Conservation (phyloP, 306 rosid species). For the Betula pendula region DNA sequence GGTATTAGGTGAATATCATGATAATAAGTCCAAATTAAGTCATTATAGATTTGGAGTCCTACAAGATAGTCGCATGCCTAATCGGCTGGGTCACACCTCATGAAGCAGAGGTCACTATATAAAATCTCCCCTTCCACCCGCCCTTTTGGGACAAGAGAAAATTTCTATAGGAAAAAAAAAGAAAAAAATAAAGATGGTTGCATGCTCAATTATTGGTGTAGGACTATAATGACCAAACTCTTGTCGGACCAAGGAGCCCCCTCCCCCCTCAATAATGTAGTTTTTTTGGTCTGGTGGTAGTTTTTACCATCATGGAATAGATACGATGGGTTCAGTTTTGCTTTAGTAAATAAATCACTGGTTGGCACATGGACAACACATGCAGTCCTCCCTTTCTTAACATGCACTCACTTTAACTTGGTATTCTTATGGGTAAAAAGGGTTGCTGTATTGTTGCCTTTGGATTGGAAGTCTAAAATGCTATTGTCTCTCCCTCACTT, state of each 20-base stretch:
- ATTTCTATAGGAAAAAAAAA: too few relatives aligned
- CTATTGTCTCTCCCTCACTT: neutral
- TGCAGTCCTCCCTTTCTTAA: neutral
- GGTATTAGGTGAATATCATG: neutral
- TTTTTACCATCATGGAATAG: neutral
- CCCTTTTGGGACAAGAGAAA: too few relatives aligned
- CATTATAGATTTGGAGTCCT: neutral
- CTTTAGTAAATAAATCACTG: neutral
- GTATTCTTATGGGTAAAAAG: slow-evolving; percentile 3
- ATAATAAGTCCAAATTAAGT: neutral
- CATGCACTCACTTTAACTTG: neutral
- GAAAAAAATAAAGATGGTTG: too few relatives aligned
- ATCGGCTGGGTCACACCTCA: too few relatives aligned
- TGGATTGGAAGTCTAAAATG: slow-evolving; percentile 4
- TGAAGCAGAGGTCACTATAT: too few relatives aligned
- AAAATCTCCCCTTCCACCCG: too few relatives aligned
- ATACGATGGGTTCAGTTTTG: neutral
- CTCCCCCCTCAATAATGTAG: too few relatives aligned
- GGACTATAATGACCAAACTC: neutral
- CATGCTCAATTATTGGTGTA: neutral
- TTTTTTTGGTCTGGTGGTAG: neutral
- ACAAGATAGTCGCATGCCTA: neutral
- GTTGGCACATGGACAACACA: neutral
- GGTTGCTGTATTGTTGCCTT: neutral
- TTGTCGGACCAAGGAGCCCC: too few relatives aligned